Conservation (phyloP, 257 asterid genomes). For the Capsicum pubescens region DNA sequence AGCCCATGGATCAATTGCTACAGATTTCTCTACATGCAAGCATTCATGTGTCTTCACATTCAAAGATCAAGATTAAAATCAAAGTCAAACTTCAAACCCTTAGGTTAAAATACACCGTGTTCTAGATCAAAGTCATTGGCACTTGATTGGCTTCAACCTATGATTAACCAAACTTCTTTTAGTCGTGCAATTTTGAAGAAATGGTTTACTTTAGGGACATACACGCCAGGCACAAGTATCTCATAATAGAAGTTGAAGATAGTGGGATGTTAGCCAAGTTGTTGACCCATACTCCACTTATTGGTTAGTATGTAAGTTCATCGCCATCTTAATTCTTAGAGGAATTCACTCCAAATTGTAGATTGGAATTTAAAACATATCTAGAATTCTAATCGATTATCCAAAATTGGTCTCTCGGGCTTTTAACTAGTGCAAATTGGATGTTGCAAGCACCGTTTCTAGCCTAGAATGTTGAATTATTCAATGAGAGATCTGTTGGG, state of each 20-base stretch:
- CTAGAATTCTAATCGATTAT: neutral
- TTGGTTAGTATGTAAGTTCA: neutral
- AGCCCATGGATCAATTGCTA: neutral
- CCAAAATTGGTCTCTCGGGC: neutral
- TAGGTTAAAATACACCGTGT: neutral
- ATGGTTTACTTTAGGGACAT: neutral
- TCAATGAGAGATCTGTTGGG: neutral
- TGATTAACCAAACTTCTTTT: neutral
- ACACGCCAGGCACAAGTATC: neutral
- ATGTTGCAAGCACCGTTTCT: neutral
- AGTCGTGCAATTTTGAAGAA: neutral
- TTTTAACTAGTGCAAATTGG: neutral
- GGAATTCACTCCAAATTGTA: neutral
- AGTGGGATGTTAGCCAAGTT: neutral
- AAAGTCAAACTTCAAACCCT: neutral
- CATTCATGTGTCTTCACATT: neutral
- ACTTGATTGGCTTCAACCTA: neutral
- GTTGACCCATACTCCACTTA: neutral
- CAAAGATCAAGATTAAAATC: neutral
- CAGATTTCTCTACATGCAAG: neutral
- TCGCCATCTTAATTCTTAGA: neutral
- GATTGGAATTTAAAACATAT: neutral
- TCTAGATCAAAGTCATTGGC: neutral
- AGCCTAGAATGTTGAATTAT: neutral
- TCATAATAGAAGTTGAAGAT: constrained; percentile 6